A percentile compares a stretch with the other conserved stretches of the same genome.
phyloP scores from a whole-genome alignment of 108 stramenopile genomes.

The Cyclotella cryptica region DNA sequence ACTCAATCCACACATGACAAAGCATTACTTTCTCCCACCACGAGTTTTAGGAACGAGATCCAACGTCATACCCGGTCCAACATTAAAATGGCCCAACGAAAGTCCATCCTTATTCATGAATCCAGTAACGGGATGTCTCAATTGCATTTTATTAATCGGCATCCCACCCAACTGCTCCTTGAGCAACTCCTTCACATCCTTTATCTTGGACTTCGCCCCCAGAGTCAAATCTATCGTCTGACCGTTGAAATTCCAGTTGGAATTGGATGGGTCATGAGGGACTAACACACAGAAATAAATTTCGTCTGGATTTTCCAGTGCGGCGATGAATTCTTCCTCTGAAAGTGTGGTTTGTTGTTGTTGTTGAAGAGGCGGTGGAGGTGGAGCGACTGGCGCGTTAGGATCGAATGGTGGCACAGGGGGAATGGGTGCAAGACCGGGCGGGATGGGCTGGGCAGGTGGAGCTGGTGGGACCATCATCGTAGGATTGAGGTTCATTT shows the following conservation, averaged over 20 bases:
- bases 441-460: constrained; percentile 19
- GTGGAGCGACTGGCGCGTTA: constrained; percentile 5
- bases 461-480: constrained; percentile 19
- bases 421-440: constrained; percentile 10
- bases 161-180: constrained; percentile 70
- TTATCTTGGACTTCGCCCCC: constrained; percentile 70
- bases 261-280: constrained; percentile 75
- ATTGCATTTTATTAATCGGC: constrained; percentile 89
- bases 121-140: constrained; percentile 64
- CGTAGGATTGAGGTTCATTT: constrained; percentile 47
- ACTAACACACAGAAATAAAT: constrained; percentile 72
- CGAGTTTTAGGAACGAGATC: constrained; percentile 80
- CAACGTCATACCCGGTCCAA: constrained; percentile 71
- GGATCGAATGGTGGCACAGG: constrained; percentile 30
- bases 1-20: not conserved
- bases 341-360: constrained; percentile 43
- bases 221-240: constrained; percentile 75
- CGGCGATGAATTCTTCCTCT: constrained; percentile 70
- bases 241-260: constrained; percentile 87
- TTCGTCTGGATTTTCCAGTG: constrained; percentile 59
- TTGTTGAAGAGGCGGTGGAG: constrained; percentile 17
- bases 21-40: constrained; percentile 73
- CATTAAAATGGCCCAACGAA: constrained; percentile 73
- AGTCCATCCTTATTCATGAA: constrained; percentile 78
- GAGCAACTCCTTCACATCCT: constrained; percentile 74